These are phyloP conservation scores for Juglanconis oblonga DNA, from an alignment of 2,329 filamentous ascomycete species.

Conservation along the genomic window DNA sequence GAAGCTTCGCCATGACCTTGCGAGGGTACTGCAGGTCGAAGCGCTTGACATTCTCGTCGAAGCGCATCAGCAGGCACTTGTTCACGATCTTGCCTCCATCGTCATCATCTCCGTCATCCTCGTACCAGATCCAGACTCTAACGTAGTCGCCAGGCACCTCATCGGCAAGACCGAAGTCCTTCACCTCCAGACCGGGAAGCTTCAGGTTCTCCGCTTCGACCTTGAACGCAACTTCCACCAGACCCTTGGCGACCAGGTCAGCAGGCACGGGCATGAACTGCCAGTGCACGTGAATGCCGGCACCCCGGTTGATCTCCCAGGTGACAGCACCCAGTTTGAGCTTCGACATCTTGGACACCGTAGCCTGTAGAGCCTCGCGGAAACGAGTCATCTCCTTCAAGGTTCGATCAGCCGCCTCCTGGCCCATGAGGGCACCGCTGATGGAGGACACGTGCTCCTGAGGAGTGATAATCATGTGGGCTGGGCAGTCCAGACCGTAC, in stretches of 20 bases:
- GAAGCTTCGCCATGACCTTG: constrained; percentile 81
- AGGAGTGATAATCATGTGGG: constrained; percentile 89
- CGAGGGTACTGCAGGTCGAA: constrained; percentile 93
- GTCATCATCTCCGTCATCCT: constrained; percentile 46
- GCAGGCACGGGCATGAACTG: constrained; percentile 79
- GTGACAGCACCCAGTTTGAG: constrained; percentile 76
- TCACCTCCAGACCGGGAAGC: constrained; percentile 49
- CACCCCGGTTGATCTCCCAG: constrained; percentile 83
- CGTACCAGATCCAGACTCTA: constrained; percentile 75
- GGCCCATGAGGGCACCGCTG: constrained; percentile 50
- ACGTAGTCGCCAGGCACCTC: constrained; percentile 67
- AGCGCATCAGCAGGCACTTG: constrained; percentile 69
- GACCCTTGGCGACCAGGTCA: constrained; percentile 64
- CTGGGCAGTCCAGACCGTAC: constrained; percentile 69
- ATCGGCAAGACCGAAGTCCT: constrained; percentile 48
- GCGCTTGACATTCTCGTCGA: constrained; percentile 62
- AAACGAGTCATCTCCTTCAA: constrained; percentile 82
- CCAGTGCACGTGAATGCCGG: constrained; percentile 89
- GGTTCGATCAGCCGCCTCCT: constrained; percentile 56
- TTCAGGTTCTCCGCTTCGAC: constrained; percentile 77
- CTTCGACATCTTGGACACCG: constrained; percentile 60
- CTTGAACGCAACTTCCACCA: constrained; percentile 85
- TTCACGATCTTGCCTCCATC: constrained; percentile 48
- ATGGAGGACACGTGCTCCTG: constrained; percentile 78
- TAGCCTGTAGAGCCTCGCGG: constrained; percentile 71